Conservation (phyloP, 306 rosid genomes). For the Vigna mungo region DNA sequence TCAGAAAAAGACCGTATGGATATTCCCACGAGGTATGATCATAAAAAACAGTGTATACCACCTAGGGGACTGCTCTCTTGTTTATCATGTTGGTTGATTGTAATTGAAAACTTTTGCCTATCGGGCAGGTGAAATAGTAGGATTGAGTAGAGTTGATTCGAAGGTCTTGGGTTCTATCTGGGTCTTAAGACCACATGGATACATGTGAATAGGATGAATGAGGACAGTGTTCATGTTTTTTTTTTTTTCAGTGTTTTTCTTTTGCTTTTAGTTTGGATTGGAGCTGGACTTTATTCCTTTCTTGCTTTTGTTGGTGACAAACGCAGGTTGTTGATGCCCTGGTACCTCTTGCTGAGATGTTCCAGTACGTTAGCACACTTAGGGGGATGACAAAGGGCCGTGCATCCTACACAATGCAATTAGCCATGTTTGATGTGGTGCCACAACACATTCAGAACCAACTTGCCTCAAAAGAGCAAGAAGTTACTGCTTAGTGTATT, state of each 20-base stretch:
- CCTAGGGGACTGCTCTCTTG: background rate
- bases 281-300: background rate
- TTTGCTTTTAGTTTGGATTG: background rate
- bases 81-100: background rate
- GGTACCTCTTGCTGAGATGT: conserved; percentile 98
- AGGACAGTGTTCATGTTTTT: background rate
- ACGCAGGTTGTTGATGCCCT: conserved; percentile 88
- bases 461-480: conserved; percentile 86
- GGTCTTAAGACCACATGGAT: background rate
- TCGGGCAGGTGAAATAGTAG: background rate
- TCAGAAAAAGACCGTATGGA: background rate
- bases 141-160: too few relatives aligned
- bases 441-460: conserved; percentile 95
- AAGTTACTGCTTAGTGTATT: conserved; percentile 76
- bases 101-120: background rate
- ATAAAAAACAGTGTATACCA: too few relatives aligned
- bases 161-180: too few relatives aligned
- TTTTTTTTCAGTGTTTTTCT: background rate
- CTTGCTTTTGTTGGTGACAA: conserved; percentile 34
- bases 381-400: conserved; percentile 99
- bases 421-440: conserved; percentile 89
- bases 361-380: conserved; percentile 90
- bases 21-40: background rate
- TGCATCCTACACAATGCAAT: conserved; percentile 94
- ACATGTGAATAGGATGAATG: background rate